Evolutionary conservation across 1,139 yeast species (phyloP).

Genomic region (Saccharomyces hybrid): DNA sequence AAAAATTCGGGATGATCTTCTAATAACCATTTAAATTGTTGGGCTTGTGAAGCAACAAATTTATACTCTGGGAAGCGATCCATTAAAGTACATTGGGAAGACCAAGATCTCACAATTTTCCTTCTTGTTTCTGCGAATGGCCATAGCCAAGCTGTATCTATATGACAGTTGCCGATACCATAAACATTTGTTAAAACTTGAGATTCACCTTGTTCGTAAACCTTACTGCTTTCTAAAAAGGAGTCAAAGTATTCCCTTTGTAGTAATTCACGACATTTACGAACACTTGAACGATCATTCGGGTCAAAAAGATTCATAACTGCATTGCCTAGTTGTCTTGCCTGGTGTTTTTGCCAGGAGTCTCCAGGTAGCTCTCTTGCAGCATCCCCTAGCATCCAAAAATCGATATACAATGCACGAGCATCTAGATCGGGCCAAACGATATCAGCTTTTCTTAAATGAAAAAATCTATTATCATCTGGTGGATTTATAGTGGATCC

Average conservation of each 20-base stretch:
- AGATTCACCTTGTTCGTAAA: slow-evolving; percentile 38
- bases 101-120: slow-evolving; percentile 91
- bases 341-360: slow-evolving; percentile 77
- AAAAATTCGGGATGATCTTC: slow-evolving; percentile 79
- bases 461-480: slow-evolving; percentile 60
- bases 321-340: slow-evolving; percentile 65
- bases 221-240: slow-evolving; percentile 56
- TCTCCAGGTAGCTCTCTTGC: slow-evolving; percentile 75
- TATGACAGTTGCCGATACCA: slow-evolving; percentile 92
- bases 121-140: slow-evolving; percentile 94
- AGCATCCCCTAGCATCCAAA: slow-evolving; percentile 84
- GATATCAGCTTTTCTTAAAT: slow-evolving; percentile 62
- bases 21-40: slow-evolving; percentile 88
- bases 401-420: slow-evolving; percentile 68
- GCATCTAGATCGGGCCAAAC: slow-evolving; percentile 80
- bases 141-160: slow-evolving; percentile 98
- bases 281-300: slow-evolving; percentile 41
- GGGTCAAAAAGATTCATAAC: slow-evolving; percentile 79
- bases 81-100: slow-evolving; percentile 78
- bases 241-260: slow-evolving; percentile 51
- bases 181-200: slow-evolving; percentile 45
- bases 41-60: slow-evolving; percentile 93
- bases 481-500: slow-evolving; percentile 61
- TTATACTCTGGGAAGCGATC: slow-evolving; percentile 88
- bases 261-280: slow-evolving; percentile 62